Evolutionary conservation across 495 filamentous ascomycete species (phyloP).

Genomic region (Penicillium canescens): DNA sequence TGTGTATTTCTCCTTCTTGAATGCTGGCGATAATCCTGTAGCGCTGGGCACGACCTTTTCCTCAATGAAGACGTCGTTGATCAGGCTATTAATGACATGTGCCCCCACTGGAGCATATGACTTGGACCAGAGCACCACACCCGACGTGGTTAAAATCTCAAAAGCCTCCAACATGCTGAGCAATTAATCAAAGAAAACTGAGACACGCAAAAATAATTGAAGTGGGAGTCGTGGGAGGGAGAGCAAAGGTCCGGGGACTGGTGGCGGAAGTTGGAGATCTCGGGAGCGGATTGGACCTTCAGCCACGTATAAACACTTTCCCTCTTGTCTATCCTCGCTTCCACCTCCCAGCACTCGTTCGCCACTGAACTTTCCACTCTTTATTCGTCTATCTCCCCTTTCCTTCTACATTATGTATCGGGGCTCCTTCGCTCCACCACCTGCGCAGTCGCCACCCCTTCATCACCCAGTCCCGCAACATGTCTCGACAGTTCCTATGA

Average conservation of each 20-base stretch:
- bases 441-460: conserved; percentile 87
- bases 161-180: conserved; percentile 85
- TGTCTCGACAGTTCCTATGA: conserved; percentile 97
- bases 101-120: conserved; percentile 77
- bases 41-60: conserved; percentile 65
- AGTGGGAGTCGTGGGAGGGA: conserved; percentile 1
- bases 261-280: conserved; percentile 37
- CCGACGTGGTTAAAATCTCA: conserved; percentile 92
- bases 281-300: conserved; percentile 30
- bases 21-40: conserved; percentile 52
- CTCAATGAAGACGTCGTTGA: conserved; percentile 96
- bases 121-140: conserved; percentile 94
- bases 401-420: conserved; percentile 69
- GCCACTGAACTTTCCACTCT: conserved; percentile 1
- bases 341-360: conserved; percentile 7
- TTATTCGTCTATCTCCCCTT: conserved; percentile 2
- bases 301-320: conserved; percentile 47
- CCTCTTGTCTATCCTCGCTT: conserved; percentile 9
- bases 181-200: neutral
- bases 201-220: conserved; percentile 3
- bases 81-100: conserved; percentile 88
- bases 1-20: conserved; percentile 91
- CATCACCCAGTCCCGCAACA: conserved; percentile 98
- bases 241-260: conserved; percentile 17
- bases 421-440: conserved; percentile 69